Evolutionary conservation across 305 asterid species (phyloP), one percentile per base, ranked within the genome.

Genomic region (Ajuga reptans): DNA sequence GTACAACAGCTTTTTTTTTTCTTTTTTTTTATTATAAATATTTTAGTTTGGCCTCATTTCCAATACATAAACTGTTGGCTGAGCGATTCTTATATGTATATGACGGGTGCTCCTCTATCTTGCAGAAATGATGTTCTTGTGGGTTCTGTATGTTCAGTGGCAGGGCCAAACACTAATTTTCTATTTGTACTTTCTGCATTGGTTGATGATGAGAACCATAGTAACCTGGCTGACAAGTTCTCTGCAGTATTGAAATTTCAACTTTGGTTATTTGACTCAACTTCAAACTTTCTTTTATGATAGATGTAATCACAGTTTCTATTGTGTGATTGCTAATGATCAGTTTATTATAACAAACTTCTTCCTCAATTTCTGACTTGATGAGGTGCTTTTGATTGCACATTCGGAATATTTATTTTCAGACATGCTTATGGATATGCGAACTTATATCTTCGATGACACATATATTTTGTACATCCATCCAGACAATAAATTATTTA

Each of bases 391-490:
- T 42, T 12, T 68, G 64, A 52, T 49, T 52, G 31, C 34, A 12
- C 31, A 41, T 59, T n/a, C 21, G 9, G 5, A 63, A 21, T 46
- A 47, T 56, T 14, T 54, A 8, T 43, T 24, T 63, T 29, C 43
- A 5, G 21, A 55, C 53, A 37, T 71, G 49, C 37, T 55, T 50
- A 39, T 63, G 21, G 24, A 50, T 18, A 45, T 18, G 54, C 75
- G 54, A 46, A 31, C 36, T 72, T 31, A 33, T 59, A 27, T n/a
- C 49, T 49, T 58, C 39, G 9, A 66, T 71, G 64, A 66, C 34
- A 54, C 71, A 46, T 36, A 64, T 45, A 55, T 62, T 64, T 61
- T 42, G 56, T 16, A 49, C 59, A 59, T 51, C 31, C 51, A 6
- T 49, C 53, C 24, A 36, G 15, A 54, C 24, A 29, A 36, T 60